Evolutionary conservation across 345 rosid species (phyloP), one percentile per base, ranked within the genome.

Genomic region (Excoecaria cochinchinensis): DNA sequence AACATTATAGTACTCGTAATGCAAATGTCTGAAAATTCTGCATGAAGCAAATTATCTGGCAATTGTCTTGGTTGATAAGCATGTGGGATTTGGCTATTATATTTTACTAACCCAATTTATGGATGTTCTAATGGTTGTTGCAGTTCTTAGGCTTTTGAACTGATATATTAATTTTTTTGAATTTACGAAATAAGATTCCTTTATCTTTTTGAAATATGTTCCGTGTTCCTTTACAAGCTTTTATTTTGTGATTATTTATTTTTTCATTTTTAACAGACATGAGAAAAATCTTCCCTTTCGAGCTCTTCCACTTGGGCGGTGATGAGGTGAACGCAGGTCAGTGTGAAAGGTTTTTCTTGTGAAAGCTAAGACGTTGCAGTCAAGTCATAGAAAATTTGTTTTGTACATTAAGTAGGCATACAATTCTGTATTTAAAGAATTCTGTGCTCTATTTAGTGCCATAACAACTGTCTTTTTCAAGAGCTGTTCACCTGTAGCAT

Each of bases 231-330:
- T 11, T 25, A 25, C 24, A 19, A 72, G 69, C 55, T 24, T 50
- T 74, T 22, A 15, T 31, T 24, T 42, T 39, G 6, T 47, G 13
- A 44, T 55, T 70, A 1, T 44, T 44, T 44, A 44, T 44, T 44
- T 44, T 51, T 62, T 67, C 31, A 2, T 74, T 67, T 74, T 46
- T 56, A 21, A 21, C 87, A 95, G 98, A 93, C 75, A 74, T 95
- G 85, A 89, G 97, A 79, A 88, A 93, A 80, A 93, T 91, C 31
- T 93, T 95, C 82, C 98, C 97, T 66, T 95, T 95, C 74, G 98
- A 85, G 90, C 88, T 95, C 74, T 88, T 95, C 82, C 99, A 95
- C 89, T 86, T 95, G 84, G 99, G 99, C 58, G 99, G 99, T 69
- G 99, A 95, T 79, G 99, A 95, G 85, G 98, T 95, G 70, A 81